phyloP scores from a whole-genome alignment of 371 early-diverging fungal genomes.

The Lichtheimia hyalospora region DNA sequence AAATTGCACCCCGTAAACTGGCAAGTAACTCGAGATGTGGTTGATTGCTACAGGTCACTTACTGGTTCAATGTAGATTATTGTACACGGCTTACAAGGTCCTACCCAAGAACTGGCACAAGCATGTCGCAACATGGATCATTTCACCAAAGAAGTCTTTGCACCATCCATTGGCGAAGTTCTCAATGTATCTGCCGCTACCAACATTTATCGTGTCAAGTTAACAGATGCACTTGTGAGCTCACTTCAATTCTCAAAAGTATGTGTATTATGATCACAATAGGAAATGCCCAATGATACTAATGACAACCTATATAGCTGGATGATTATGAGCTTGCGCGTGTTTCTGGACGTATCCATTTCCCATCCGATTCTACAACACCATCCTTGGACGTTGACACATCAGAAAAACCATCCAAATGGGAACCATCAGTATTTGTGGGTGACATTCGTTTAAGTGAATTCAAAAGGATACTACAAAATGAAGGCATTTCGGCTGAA shows the following conservation, averaged over 20 bases:
- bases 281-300: neutral
- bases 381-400: slow-evolving; percentile 79
- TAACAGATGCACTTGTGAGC: slow-evolving; percentile 87
- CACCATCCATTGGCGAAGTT: slow-evolving; percentile 78
- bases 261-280: slow-evolving; percentile 1
- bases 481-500: slow-evolving; percentile 77
- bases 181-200: slow-evolving; percentile 88
- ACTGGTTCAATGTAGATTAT: slow-evolving; percentile 57
- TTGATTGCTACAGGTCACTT: neutral
- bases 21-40: slow-evolving; percentile 42
- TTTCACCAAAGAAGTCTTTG: slow-evolving; percentile 81
- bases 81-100: slow-evolving; percentile 73
- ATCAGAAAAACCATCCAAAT: slow-evolving; percentile 30
- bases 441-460: slow-evolving; percentile 87
- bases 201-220: slow-evolving; percentile 75
- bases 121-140: slow-evolving; percentile 59
- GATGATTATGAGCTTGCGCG: slow-evolving; percentile 80
- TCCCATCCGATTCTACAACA: slow-evolving; percentile 64
- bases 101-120: slow-evolving; percentile 64
- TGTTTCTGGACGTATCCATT: slow-evolving; percentile 70
- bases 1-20: slow-evolving; percentile 82
- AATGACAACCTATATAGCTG: slow-evolving; percentile 31
- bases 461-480: slow-evolving; percentile 69
- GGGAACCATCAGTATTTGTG: slow-evolving; percentile 74
- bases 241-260: slow-evolving; percentile 75